A percentile compares a stretch with the other conserved stretches of the same genome.
phyloP scores from a whole-genome alignment of 805 yeast species.

The Saturnispora dispora region DNA sequence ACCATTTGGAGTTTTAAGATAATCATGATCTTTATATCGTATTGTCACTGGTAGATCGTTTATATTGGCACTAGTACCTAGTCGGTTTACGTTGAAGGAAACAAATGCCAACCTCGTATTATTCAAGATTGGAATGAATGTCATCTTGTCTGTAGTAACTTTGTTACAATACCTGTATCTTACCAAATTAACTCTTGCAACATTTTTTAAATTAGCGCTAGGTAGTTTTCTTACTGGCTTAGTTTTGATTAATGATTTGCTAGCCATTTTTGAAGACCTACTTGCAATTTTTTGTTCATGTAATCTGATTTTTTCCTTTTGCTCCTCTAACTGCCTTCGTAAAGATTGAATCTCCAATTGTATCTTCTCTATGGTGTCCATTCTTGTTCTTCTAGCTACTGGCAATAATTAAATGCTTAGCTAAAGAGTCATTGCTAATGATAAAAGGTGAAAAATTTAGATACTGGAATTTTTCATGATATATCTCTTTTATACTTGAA shows the following conservation, averaged over 20 bases:
- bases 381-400: neutral
- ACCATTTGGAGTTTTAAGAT: slow-evolving; percentile 19
- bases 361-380: slow-evolving; percentile 12
- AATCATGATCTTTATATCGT: slow-evolving; percentile 13
- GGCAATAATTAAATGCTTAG: neutral
- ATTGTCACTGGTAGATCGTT: slow-evolving; percentile 17
- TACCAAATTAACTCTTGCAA: neutral
- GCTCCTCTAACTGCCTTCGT: slow-evolving; percentile 14
- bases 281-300: neutral
- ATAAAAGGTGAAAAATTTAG: neutral
- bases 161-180: slow-evolving; percentile 40
- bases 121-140: slow-evolving; percentile 33
- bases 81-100: slow-evolving; percentile 14
- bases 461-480: neutral
- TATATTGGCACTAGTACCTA: slow-evolving; percentile 8
- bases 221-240: neutral
- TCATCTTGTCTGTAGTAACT: slow-evolving; percentile 31
- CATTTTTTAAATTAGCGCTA: neutral
- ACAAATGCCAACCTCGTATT: slow-evolving; percentile 36
- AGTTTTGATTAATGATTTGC: neutral
- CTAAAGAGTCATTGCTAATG: neutral
- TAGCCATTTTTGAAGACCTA: neutral
- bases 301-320: slow-evolving; percentile 8
- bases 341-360: slow-evolving; percentile 14
- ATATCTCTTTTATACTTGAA: neutral